A percentile compares a stretch with the other conserved stretches of the same genome.
phyloP scores from a whole-genome alignment of 345 rosid genomes.

The Syzygium oleosum region DNA sequence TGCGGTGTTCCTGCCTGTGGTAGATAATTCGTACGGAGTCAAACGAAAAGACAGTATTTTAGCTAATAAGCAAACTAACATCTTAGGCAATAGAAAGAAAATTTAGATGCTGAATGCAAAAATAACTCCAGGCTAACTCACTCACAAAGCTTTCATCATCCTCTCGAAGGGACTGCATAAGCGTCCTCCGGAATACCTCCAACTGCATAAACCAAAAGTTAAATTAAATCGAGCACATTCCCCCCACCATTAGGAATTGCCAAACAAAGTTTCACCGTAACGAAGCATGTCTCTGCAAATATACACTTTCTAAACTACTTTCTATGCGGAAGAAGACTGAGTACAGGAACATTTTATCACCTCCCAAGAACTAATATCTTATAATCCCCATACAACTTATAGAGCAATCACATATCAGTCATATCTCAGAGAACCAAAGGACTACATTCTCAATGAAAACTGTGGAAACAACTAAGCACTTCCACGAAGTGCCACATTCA shows the following conservation, averaged over 20 bases:
- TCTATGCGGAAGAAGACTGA: neutral
- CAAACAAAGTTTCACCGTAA: neutral
- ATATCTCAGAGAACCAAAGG: neutral
- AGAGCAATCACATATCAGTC: neutral
- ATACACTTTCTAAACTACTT: neutral
- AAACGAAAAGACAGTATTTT: neutral
- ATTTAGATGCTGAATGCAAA: neutral
- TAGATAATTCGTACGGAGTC: neutral
- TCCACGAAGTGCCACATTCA: neutral
- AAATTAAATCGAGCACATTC: neutral
- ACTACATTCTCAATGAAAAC: neutral
- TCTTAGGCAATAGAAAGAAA: neutral
- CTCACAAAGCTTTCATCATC: conserved; percentile 50
- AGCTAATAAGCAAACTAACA: neutral
- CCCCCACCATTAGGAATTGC: neutral
- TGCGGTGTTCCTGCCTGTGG: conserved; percentile 46
- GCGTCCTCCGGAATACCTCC: conserved; percentile 82
- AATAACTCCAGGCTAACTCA: neutral
- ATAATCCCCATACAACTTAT: neutral
- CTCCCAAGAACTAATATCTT: neutral
- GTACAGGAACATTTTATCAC: neutral
- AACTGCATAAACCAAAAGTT: conserved; percentile 33
- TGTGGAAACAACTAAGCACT: neutral
- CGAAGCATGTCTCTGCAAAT: neutral
- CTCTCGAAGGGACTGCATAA: conserved; percentile 83